phyloP scores from a whole-genome alignment of 345 rosid genomes.

The Carallia pectinifolia region DNA sequence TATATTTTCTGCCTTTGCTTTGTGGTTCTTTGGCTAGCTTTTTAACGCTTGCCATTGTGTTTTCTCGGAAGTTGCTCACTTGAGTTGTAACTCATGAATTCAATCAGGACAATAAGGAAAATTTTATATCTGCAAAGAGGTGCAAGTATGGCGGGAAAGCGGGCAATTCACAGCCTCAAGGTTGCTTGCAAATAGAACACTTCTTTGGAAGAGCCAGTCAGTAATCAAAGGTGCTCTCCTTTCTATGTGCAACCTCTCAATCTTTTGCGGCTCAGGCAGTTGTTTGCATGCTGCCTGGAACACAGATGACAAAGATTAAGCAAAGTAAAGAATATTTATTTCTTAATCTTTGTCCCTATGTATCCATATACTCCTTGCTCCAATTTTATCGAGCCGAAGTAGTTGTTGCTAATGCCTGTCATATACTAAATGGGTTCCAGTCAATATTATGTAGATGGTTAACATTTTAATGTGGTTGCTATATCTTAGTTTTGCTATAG shows the following conservation, averaged over 20 bases:
- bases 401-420: background rate
- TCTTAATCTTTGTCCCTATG: background rate
- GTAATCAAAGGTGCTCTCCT: constrained; percentile 19
- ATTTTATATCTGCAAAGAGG: constrained; percentile 52
- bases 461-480: too few relatives aligned
- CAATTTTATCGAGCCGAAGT: background rate
- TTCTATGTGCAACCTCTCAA: background rate
- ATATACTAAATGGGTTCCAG: too few relatives aligned
- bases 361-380: background rate
- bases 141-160: constrained; percentile 49
- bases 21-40: background rate
- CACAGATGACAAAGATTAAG: too few relatives aligned
- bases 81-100: too few relatives aligned
- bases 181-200: constrained; percentile 80
- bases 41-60: background rate
- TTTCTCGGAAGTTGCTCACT: background rate
- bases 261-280: background rate
- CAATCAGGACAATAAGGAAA: constrained; percentile 27
- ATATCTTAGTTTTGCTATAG: too few relatives aligned
- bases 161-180: constrained; percentile 49
- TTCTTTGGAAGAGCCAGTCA: constrained; percentile 62
- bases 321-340: too few relatives aligned
- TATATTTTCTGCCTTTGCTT: background rate
- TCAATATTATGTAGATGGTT: too few relatives aligned
- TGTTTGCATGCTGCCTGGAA: too few relatives aligned